phyloP scores from a whole-genome alignment of 768 basidiomycete species.

The Rhodotorula sphaerocarpa region DNA sequence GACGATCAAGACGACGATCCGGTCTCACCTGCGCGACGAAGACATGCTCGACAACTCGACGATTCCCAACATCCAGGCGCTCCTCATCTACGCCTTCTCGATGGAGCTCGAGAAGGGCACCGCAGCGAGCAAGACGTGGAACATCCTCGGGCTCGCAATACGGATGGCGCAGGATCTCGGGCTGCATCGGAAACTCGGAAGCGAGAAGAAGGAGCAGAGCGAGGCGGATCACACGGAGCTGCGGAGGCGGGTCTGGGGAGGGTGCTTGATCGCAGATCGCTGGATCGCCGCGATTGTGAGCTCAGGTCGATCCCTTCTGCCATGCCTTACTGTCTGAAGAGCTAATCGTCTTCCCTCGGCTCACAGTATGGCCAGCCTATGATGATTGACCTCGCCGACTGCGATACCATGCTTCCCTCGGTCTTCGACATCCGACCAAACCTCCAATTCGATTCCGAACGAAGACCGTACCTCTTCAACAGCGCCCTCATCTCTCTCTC shows the following conservation, averaged over 20 bases:
- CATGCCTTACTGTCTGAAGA: background rate
- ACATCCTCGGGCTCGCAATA: conserved; percentile 42
- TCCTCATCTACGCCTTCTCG: conserved; percentile 36
- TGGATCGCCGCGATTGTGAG: conserved; percentile 44
- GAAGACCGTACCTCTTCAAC: conserved; percentile 53
- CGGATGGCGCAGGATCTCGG: conserved; percentile 85
- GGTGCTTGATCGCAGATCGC: conserved; percentile 90
- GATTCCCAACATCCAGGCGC: conserved; percentile 75
- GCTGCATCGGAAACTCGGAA: conserved; percentile 66
- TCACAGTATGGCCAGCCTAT: conserved; percentile 81
- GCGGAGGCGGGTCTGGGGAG: conserved; percentile 82
- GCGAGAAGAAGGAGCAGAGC: conserved; percentile 57
- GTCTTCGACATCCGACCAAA: conserved; percentile 57
- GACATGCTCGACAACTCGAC: conserved; percentile 57
- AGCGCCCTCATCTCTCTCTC: conserved; percentile 86
- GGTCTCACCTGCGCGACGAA: conserved; percentile 74
- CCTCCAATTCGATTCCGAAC: conserved; percentile 49
- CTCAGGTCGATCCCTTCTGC: too few relatives aligned
- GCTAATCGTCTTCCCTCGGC: background rate
- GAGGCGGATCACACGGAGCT: conserved; percentile 58
- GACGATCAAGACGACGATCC: conserved; percentile 76
- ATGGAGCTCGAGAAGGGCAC: conserved; percentile 37
- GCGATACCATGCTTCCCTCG: conserved; percentile 85
- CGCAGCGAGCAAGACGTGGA: conserved; percentile 35
- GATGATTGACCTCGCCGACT: conserved; percentile 94